phyloP scores from a whole-genome alignment of 192 early-diverging fungal genomes.

The Jimgerdemannia flammicorona region DNA sequence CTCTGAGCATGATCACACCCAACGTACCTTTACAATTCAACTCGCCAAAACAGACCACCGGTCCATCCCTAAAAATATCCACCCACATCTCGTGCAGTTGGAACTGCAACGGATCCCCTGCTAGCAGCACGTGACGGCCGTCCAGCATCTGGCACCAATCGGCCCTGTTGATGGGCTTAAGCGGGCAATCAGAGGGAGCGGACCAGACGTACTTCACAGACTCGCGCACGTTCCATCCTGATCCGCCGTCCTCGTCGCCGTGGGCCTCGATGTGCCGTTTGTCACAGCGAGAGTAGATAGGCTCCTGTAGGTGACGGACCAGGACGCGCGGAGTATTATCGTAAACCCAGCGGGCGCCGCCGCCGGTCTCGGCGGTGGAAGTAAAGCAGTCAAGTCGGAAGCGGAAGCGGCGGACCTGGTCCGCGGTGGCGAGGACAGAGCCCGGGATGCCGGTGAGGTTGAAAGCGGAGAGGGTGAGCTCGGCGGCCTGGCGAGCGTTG shows the following conservation, averaged over 20 bases:
- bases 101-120: slow-evolving; percentile 45
- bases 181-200: slow-evolving; percentile 17
- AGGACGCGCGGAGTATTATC: neutral
- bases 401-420: neutral
- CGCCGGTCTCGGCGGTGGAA: neutral
- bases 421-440: neutral
- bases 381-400: neutral
- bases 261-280: slow-evolving; percentile 15
- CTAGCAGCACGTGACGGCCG: slow-evolving; percentile 40
- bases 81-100: slow-evolving; percentile 53
- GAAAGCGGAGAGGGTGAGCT: neutral
- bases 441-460: neutral
- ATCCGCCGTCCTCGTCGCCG: neutral
- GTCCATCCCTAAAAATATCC: slow-evolving; percentile 48
- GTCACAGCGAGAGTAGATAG: slow-evolving; percentile 25
- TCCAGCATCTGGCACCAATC: slow-evolving; percentile 37
- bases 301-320: slow-evolving; percentile 27
- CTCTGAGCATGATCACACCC: neutral
- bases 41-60: slow-evolving; percentile 53
- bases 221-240: slow-evolving; percentile 11
- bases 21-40: slow-evolving; percentile 40
- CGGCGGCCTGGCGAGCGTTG: neutral
- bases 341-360: slow-evolving; percentile 15
- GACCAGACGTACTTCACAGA: slow-evolving; percentile 17
- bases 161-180: slow-evolving; percentile 10